Base-by-base conservation (phyloP, 208 protist genomes). In the Leishmania guyanensis region DNA sequence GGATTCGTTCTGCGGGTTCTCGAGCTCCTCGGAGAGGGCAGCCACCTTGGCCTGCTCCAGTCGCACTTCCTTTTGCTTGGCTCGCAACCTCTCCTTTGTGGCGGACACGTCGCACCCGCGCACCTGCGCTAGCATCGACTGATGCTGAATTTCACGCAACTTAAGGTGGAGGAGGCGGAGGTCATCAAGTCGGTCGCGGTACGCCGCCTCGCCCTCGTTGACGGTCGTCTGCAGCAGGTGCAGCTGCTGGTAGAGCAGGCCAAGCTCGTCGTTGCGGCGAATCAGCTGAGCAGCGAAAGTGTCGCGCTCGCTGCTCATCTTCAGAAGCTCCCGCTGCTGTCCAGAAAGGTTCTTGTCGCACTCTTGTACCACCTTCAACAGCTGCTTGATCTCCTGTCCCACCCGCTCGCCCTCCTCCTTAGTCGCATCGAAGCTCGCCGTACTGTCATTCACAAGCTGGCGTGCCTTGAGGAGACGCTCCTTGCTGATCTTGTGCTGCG, bases 191-290 rank as follows among this genome's bases (percentile, higher is more conserved):
- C 98, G 81, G 70, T 99, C 92, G 12, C 90, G 90, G 89, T 99
- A 99, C 75, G 99, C 98, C 39, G 91, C 80, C 85, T 99, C 98
- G 17, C 99, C 99, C 70, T 98, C 97, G 66, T 79, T 89, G 9
- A 99, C 78, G 33, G 91, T 98, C 22, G 93, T 93, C 86, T 99
- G 92, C 77, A 99, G 97, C 17, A 99, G 94, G 10, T 98, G 97
- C 48, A 99, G 94, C 89, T 99, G 99, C 82, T 99, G 98, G 87
- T 99, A 99, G 16, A 99, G 89, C 29, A 99, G 81, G 22, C 97
- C 96, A 0, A 99, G 92, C 86, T 99, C 99, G 84, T 99, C 98
- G 88, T 99, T 99, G 70, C 99, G 93, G 14, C 98, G 94, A 60
- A 99, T 99, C 12, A 99, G 93, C 88, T 99, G 98, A 14, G 96